Evolutionary conservation across 306 rosid species (phyloP).

Genomic region (Fragaria ananassa): DNA sequence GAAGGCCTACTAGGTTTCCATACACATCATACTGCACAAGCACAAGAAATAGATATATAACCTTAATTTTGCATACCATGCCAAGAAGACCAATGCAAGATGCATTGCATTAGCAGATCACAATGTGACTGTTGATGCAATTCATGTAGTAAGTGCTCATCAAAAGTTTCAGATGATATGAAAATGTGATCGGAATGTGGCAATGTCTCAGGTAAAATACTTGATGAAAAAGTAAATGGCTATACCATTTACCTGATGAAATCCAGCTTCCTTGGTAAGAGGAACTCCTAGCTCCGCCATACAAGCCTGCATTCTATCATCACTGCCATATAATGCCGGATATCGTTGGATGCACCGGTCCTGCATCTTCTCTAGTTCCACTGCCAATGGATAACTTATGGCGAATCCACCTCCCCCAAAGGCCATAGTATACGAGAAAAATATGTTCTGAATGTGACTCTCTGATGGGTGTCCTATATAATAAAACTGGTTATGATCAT

Average conservation of each 20-base stretch:
- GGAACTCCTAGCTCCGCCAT: slow-evolving; percentile 96
- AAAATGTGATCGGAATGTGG: background rate
- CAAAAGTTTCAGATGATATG: background rate
- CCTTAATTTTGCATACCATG: background rate
- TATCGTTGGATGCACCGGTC: slow-evolving; percentile 80
- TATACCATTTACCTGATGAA: slow-evolving; percentile 68
- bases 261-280: slow-evolving; percentile 77
- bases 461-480: slow-evolving; percentile 86
- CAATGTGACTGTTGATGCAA: background rate
- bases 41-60: background rate
- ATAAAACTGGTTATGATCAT: slow-evolving; percentile 71
- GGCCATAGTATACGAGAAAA: slow-evolving; percentile 86
- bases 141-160: background rate
- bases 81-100: background rate
- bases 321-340: slow-evolving; percentile 84
- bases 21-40: slow-evolving; percentile 83
- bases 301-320: slow-evolving; percentile 91
- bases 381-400: slow-evolving; percentile 79
- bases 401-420: slow-evolving; percentile 97
- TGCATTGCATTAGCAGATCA: background rate
- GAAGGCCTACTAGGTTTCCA: slow-evolving; percentile 75
- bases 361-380: slow-evolving; percentile 74
- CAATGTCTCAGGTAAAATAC: background rate
- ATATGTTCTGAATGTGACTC: slow-evolving; percentile 81
- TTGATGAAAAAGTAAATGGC: slow-evolving; percentile 1